Base-by-base conservation (phyloP, 2,329 filamentous ascomycete species). In the Cladosporium halotolerans region DNA sequence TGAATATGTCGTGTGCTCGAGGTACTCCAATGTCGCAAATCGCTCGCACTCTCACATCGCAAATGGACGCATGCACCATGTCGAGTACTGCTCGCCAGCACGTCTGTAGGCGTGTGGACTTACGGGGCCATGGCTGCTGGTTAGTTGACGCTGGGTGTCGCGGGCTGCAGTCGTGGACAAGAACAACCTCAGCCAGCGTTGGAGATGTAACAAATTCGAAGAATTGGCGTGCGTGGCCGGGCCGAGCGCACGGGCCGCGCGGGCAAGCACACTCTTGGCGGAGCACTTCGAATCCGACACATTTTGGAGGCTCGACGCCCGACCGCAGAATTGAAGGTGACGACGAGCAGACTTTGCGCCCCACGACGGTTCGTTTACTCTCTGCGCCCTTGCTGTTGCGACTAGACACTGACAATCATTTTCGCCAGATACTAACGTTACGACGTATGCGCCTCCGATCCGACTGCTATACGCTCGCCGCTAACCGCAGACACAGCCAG, bases 101-200 rank as follows among this genome's bases (percentile, higher is more conserved):
- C 14, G 34, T 34, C 23, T 32, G 19, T 28, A 36, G 50, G 34
- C 38, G 10, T 28, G 23, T 28, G 43, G 33, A 62, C 59, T 56
- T 60, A 61, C 59, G 59, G 59, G 42, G 59, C 59, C 59, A 61
- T 61, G 56, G 55, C 48, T 51, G 48, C 43, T 41, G 50, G 50
- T 46, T 53, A 47, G 50, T 53, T 42, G 48, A 44, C 48, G 48
- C 48, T 43, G 48, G 16, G 19, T 46, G 48, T 50, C 47, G 39
- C 9, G 34, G 39, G 49, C 33, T 43, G 43, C 50, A 19, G 50
- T 53, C 50, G 50, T 53, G 36, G 38, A 45, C 48, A 51, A 44
- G 40, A 31, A 51, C 36, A 31, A 36, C 13, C n/a, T 46, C 9
- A 41, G 33, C 18, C 34, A 14, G 16, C 8, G 16, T 14, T 46